Conservation (phyloP, 352 stramenopile species). For the Globisporangium ultimum region DNA sequence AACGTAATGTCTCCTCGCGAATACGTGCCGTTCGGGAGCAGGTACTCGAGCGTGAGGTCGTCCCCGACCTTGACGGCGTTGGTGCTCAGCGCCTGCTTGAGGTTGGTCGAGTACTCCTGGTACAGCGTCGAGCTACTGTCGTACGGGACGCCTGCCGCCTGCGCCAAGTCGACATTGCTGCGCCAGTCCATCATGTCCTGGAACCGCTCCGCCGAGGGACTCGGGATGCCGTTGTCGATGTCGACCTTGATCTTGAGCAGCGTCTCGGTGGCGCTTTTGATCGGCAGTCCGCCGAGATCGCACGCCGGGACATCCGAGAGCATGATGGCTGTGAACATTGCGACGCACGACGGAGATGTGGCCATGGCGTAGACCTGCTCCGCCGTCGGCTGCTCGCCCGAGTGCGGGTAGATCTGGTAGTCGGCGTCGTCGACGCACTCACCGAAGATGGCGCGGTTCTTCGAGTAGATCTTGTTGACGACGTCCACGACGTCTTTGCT, state of each 20-base stretch:
- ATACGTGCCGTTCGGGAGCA: conserved; percentile 19
- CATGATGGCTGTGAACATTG: conserved; percentile 54
- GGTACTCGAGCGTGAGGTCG: conserved; percentile 48
- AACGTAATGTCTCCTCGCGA: conserved; percentile 17
- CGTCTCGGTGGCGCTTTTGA: conserved; percentile 51
- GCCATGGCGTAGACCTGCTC: conserved; percentile 52
- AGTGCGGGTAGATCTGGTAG: conserved; percentile 67
- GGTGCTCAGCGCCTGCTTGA: conserved; percentile 24
- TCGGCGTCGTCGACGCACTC: conserved; percentile 44
- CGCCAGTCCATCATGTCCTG: conserved; percentile 51
- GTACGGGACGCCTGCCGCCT: conserved; percentile 33
- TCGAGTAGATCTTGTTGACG: conserved; percentile 49
- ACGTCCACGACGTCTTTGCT: conserved; percentile 35
- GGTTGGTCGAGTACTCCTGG: conserved; percentile 31
- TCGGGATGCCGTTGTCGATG: conserved; percentile 18
- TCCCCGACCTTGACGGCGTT: conserved; percentile 32
- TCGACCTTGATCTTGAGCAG: conserved; percentile 58
- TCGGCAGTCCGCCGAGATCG: conserved; percentile 41
- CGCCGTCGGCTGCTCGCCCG: conserved; percentile 37
- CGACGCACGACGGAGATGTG: conserved; percentile 39
- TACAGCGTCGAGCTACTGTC: conserved; percentile 48
- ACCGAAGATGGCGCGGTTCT: conserved; percentile 54
- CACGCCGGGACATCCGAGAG: conserved; percentile 46
- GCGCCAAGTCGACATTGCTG: conserved; percentile 45
- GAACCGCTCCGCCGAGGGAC: conserved; percentile 38